These are phyloP conservation scores for Alternaria novae-zelandiae DNA, from an alignment of 2,329 filamentous ascomycete species.

Conservation along the genomic window DNA sequence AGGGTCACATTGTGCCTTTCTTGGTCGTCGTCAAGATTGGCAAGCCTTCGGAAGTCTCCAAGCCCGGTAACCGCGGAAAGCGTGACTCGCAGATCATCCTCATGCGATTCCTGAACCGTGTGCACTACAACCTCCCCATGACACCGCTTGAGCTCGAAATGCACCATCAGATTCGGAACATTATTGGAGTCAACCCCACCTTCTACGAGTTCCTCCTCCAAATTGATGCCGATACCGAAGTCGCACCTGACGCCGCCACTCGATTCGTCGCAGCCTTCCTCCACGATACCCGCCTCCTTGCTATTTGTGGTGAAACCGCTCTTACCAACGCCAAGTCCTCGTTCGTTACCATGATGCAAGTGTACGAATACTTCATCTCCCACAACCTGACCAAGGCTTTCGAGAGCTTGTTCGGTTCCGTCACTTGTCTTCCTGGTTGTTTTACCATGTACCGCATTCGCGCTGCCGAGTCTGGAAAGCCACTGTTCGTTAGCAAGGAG, in stretches of 20 bases:
- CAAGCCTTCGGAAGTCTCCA: conserved; percentile 74
- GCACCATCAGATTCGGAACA: conserved; percentile 98
- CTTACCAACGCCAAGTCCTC: conserved; percentile 92
- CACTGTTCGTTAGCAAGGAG: conserved; percentile 92
- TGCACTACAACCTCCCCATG: conserved; percentile 97
- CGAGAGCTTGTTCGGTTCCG: conserved; percentile 93
- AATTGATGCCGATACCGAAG: conserved; percentile 96
- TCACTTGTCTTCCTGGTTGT: conserved; percentile 97
- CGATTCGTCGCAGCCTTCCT: conserved; percentile 92
- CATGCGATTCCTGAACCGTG: conserved; percentile 98
- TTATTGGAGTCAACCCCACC: conserved; percentile 97
- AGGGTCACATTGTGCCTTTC: conserved; percentile 98
- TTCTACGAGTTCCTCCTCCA: conserved; percentile 98
- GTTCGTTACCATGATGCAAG: conserved; percentile 98
- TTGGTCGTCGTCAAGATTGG: conserved; percentile 96
- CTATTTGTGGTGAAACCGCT: conserved; percentile 91
- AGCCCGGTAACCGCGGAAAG: conserved; percentile 94
- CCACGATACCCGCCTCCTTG: conserved; percentile 91
- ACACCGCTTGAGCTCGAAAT: conserved; percentile 96
- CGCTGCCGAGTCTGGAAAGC: conserved; percentile 91
- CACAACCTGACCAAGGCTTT: conserved; percentile 97
- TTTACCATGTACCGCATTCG: conserved; percentile 99
- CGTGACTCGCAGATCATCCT: conserved; percentile 98
- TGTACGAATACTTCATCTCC: conserved; percentile 99
- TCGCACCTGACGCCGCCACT: conserved; percentile 85